Conservation (phyloP, 192 early-diverging fungal genomes). For the Dimargaris xerosporica region DNA sequence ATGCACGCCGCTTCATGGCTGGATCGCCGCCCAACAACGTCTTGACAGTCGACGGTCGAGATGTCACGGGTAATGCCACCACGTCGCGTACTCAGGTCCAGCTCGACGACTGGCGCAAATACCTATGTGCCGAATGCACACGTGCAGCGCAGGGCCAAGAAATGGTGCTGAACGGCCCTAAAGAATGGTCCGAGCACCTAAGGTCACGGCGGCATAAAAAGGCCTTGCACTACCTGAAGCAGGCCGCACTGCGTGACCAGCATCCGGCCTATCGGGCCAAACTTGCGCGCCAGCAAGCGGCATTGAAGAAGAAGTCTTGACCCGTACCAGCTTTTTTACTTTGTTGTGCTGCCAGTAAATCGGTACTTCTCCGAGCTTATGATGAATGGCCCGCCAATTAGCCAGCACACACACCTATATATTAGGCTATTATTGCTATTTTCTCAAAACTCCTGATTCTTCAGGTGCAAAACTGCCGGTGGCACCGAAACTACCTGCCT, state of each 20-base stretch:
- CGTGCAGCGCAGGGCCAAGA: not conserved
- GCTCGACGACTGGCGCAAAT: not conserved
- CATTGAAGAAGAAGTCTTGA: too few species aligned
- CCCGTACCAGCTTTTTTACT: too few species aligned
- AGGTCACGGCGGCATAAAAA: not conserved
- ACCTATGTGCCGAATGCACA: constrained; percentile 3
- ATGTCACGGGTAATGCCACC: not conserved
- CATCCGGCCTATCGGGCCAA: not conserved
- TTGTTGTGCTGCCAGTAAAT: too few species aligned
- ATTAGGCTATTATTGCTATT: too few species aligned
- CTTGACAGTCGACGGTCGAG: not conserved
- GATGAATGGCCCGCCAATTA: too few species aligned
- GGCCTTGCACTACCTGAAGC: not conserved
- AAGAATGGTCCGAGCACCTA: constrained; percentile 1
- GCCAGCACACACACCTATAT: too few species aligned
- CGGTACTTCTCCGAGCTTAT: too few species aligned
- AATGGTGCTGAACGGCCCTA: not conserved
- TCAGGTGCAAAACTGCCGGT: too few species aligned
- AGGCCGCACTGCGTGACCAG: not conserved
- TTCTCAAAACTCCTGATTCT: too few species aligned
- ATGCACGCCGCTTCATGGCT: not conserved
- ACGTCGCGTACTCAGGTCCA: not conserved
- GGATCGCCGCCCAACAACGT: not conserved
- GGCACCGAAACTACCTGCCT: too few species aligned
- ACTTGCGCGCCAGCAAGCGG: too few species aligned